Evolutionary conservation across 306 rosid species (phyloP).

Genomic region (Acacia melanoxylon): DNA sequence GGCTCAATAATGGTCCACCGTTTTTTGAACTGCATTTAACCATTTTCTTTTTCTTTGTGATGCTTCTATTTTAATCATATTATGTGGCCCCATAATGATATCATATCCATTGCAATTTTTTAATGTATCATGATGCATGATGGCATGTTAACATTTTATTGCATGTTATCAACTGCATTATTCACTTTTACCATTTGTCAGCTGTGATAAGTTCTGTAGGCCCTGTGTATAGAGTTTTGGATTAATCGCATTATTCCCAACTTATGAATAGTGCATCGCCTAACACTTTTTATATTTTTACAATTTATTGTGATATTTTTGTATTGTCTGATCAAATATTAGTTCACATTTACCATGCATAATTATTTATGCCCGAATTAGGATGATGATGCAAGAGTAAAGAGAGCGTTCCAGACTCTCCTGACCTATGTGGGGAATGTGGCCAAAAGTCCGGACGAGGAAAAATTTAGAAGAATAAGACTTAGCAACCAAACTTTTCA

Average conservation of each 20-base stretch:
- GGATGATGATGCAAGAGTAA: constrained; percentile 76
- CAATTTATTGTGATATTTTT: background rate
- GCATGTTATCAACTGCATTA: constrained; percentile 12
- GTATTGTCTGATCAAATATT: constrained; percentile 4
- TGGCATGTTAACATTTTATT: background rate
- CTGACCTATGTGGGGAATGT: constrained; percentile 75
- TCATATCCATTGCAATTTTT: background rate
- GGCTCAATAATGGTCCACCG: background rate
- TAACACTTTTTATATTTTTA: background rate
- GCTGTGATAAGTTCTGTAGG: background rate
- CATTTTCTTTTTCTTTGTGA: background rate
- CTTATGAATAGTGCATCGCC: background rate
- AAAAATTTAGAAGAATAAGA: constrained; percentile 80
- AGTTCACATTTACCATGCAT: background rate
- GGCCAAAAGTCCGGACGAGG: constrained; percentile 76
- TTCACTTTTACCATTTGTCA: constrained; percentile 9
- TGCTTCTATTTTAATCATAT: background rate
- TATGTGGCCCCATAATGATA: background rate
- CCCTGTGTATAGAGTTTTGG: background rate
- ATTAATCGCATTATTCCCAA: background rate
- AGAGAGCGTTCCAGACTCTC: constrained; percentile 77
- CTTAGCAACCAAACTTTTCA: constrained; percentile 68
- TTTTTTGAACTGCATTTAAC: too few species aligned
- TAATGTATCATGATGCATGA: background rate
- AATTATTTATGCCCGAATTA: constrained; percentile 36